A percentile compares a stretch with the other conserved stretches of the same genome.
These are phyloP conservation scores for Boletus patriciae DNA, from an alignment of 768 basidiomycete species.

Conservation along the genomic window DNA sequence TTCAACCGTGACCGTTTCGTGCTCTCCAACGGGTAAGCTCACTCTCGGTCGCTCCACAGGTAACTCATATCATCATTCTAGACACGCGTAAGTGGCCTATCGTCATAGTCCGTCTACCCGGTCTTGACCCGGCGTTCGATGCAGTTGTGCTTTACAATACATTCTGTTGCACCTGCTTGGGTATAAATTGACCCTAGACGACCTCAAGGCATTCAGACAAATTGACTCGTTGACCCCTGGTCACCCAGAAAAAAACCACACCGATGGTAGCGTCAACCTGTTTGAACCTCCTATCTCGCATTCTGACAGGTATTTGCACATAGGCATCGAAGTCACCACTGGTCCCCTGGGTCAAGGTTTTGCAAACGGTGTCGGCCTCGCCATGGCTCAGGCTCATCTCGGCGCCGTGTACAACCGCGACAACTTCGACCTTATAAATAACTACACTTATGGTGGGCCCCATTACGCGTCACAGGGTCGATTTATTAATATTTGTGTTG, in stretches of 20 bases:
- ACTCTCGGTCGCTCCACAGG: neutral
- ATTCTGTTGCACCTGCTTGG: conserved; percentile 88
- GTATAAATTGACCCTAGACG: conserved; percentile 89
- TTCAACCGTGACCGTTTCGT: conserved; percentile 97
- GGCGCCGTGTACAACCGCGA: conserved; percentile 90
- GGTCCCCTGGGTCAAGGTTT: conserved; percentile 96
- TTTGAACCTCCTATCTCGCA: conserved; percentile 1
- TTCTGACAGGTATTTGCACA: conserved; percentile 8
- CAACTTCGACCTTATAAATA: conserved; percentile 76
- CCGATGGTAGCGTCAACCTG: conserved; percentile 46
- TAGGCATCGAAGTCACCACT: conserved; percentile 88
- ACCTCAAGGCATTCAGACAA: conserved; percentile 92
- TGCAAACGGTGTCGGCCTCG: conserved; percentile 89
- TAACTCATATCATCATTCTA: conserved; percentile 29
- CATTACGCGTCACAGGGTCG: neutral
- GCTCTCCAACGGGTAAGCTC: conserved; percentile 84
- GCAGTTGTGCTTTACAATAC: conserved; percentile 91
- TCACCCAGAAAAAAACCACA: conserved; percentile 80
- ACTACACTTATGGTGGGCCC: conserved; percentile 81
- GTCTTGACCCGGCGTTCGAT: conserved; percentile 9
- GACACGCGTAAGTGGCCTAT: conserved; percentile 64
- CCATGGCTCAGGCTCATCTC: conserved; percentile 90
- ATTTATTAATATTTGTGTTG: conserved; percentile 5
- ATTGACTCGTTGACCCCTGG: conserved; percentile 88
- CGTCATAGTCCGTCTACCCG: neutral